Base-by-base conservation (phyloP, 768 basidiomycete species). In the Tricholoma matsutake region DNA sequence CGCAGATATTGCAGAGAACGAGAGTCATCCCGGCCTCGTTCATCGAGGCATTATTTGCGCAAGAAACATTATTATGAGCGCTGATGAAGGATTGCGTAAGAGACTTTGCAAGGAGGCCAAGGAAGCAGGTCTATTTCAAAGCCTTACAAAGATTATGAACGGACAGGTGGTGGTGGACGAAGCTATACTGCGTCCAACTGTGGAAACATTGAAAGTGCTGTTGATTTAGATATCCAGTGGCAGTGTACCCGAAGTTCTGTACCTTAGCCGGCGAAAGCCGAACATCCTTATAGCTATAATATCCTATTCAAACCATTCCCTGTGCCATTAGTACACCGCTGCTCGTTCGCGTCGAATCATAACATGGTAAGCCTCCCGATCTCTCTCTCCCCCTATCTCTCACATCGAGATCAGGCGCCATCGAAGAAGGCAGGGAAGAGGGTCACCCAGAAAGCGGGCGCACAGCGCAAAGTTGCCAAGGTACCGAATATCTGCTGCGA, bases 361-460 rank as follows among this genome's bases (percentile, higher is more conserved):
- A 57, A 49, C 47, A 68, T 68, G 67, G 67, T 67, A 22, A 32
- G 34, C 16, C 25, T 25, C 25, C 37, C 53, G 14, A 25, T 54
- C 1, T 34, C 20, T 51, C 25, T 55, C 16, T 37, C 7, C 7
- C 39, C 28, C 2, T 32, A 25, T 16, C 16, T 43, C 35, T 35
- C 59, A 69, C 59, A 37, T 35, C 16, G 41, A 32, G 45, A 32
- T 2, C 68, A 94, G 92, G 92, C 91, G 53, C 85, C 86, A 68
- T 93, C 92, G 52, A 94, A 92, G 81, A 94, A 94, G 77, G 92
- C 92, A 52, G 92, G 87, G 41, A 94, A 92, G 83, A 94, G 93
- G 79, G 86, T 78, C 39, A 75, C 83, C 32, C 77, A 89, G 83
- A 88, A 87, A 75, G 72, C 79, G 32, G 80, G 77, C 43, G 83